phyloP scores from a whole-genome alignment of 805 yeast species.

The Pichia scutulata region DNA sequence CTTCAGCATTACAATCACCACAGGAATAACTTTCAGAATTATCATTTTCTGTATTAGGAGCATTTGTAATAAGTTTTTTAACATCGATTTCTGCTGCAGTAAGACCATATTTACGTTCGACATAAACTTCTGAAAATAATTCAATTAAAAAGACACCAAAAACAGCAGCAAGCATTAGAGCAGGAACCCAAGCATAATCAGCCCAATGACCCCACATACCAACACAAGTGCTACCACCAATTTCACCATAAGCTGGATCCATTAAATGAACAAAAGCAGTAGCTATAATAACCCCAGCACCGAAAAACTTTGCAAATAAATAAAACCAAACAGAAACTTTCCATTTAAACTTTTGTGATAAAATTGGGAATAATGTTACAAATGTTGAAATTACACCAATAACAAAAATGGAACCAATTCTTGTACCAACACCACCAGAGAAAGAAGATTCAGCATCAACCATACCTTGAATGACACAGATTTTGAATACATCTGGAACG shows the following conservation, averaged over 20 bases:
- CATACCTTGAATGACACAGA: slow-evolving; percentile 17
- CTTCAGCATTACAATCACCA: not conserved
- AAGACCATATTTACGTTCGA: slow-evolving; percentile 26
- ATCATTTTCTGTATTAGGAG: slow-evolving; percentile 19
- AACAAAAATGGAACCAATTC: slow-evolving; percentile 57
- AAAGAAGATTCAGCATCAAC: slow-evolving; percentile 15
- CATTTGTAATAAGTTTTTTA: slow-evolving; percentile 21
- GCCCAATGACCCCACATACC: slow-evolving; percentile 53
- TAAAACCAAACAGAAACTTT: slow-evolving; percentile 50
- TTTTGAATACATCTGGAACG: slow-evolving; percentile 15
- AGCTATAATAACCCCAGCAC: slow-evolving; percentile 76
- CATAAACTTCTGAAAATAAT: slow-evolving; percentile 33
- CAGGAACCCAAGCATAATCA: slow-evolving; percentile 44
- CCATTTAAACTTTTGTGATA: slow-evolving; percentile 45
- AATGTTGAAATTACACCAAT: slow-evolving; percentile 45
- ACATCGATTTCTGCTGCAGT: slow-evolving; percentile 12
- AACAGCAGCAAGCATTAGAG: slow-evolving; percentile 38
- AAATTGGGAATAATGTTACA: slow-evolving; percentile 50
- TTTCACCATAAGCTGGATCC: slow-evolving; percentile 54
- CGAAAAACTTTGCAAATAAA: slow-evolving; percentile 59
- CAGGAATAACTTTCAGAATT: slow-evolving; percentile 11
- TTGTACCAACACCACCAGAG: slow-evolving; percentile 24
- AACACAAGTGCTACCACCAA: slow-evolving; percentile 41
- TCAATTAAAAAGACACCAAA: slow-evolving; percentile 40
- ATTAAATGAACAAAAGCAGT: slow-evolving; percentile 69